phyloP scores from a whole-genome alignment of 768 basidiomycete species.

The Rhodotorula babjevae region DNA sequence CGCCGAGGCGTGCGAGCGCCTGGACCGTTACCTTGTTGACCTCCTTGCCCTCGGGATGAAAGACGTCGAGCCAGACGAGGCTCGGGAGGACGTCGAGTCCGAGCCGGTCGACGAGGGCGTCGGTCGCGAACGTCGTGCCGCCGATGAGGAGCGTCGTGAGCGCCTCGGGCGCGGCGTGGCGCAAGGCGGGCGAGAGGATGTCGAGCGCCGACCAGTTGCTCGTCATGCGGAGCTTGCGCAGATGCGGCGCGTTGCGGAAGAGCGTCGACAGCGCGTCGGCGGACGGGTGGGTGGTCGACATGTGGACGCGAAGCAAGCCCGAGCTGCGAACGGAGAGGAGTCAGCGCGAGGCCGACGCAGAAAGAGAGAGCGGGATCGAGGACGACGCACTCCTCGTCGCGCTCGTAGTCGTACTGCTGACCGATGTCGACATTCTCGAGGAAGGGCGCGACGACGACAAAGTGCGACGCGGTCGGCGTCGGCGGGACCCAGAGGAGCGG shows the following conservation, averaged over 20 bases:
- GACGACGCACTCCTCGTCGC: neutral
- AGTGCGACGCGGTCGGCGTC: neutral
- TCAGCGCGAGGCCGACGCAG: too few relatives aligned
- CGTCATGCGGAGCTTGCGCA: conserved; percentile 9
- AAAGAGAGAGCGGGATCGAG: too few relatives aligned
- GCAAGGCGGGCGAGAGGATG: conserved; percentile 4
- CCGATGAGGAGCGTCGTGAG: conserved; percentile 10
- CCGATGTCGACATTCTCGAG: conserved; percentile 2
- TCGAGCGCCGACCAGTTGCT: neutral
- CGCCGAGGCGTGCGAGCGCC: conserved; percentile 1
- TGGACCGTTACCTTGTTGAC: neutral
- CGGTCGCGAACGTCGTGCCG: conserved; percentile 5
- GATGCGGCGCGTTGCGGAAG: conserved; percentile 14
- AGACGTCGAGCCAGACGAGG: conserved; percentile 20
- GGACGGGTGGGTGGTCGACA: neutral
- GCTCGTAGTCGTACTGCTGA: neutral
- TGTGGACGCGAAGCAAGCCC: neutral
- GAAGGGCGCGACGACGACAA: conserved; percentile 4
- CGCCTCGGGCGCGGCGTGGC: neutral
- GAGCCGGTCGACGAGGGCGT: conserved; percentile 14
- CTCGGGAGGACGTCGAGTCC: neutral
- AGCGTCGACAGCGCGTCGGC: conserved; percentile 3
- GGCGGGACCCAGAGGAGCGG: conserved; percentile 21
- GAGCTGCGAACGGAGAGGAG: too few relatives aligned
- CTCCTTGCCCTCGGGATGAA: neutral